A percentile compares a stretch with the other conserved stretches of the same genome.
Evolutionary conservation across 768 basidiomycete species (phyloP).

Genomic region (Brasilioporus rufonigricans): DNA sequence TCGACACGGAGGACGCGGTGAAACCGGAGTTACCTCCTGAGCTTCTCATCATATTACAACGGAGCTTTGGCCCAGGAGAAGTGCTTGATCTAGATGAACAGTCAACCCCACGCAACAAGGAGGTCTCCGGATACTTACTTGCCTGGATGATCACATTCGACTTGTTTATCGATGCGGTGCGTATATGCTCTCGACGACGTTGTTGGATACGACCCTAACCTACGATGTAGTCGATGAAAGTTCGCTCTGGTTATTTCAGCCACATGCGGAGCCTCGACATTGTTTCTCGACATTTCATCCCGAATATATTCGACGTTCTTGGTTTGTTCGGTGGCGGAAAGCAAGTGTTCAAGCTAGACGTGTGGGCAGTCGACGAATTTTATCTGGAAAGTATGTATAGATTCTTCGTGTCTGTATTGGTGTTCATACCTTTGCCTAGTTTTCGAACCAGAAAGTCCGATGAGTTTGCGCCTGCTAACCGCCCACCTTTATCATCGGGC

Average conservation of each 20-base stretch:
- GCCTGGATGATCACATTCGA: constrained; percentile 91
- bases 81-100: constrained; percentile 38
- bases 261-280: constrained; percentile 73
- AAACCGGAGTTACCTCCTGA: constrained; percentile 62
- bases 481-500: constrained; percentile 90
- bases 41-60: constrained; percentile 61
- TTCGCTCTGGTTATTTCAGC: constrained; percentile 81
- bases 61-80: constrained; percentile 41
- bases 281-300: constrained; percentile 65
- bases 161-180: constrained; percentile 77
- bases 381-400: constrained; percentile 61
- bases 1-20: constrained; percentile 60
- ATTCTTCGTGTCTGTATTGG: background rate
- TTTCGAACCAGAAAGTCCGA: constrained; percentile 50
- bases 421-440: constrained; percentile 35
- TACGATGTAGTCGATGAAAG: constrained; percentile 71
- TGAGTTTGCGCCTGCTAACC: constrained; percentile 64
- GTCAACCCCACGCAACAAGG: constrained; percentile 35
- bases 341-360: constrained; percentile 76
- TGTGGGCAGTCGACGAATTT: constrained; percentile 85
- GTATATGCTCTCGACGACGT: constrained; percentile 26
- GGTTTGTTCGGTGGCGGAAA: constrained; percentile 61
- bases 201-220: background rate
- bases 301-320: constrained; percentile 65
- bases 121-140: constrained; percentile 67